Base-by-base conservation (phyloP, 768 basidiomycete genomes). In the Leccinum imitatum region DNA sequence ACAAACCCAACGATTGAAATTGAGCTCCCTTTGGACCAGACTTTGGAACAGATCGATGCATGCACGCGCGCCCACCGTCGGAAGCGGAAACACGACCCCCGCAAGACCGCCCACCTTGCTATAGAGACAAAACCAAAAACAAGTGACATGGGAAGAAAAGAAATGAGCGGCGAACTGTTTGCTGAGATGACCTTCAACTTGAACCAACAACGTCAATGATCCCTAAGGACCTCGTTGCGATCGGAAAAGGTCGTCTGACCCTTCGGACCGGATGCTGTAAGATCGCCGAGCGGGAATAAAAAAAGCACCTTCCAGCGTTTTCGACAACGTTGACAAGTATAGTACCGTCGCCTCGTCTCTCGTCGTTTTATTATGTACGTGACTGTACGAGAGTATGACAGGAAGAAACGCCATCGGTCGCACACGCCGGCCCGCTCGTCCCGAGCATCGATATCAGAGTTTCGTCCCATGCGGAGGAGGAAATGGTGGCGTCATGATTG, bases 401-500 rank as follows among this genome's bases (percentile, higher is more conserved):
- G 7, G 17, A 50, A 8, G 27, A n/a, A 25, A 25, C 9, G 27
- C 53, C 21, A 2, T 31, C 31, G 35, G 10, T 39, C 44, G 50
- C 50, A 54, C 60, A 48, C 57, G 37, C 25, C 47, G 58, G 44
- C 46, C 51, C 59, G 17, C 19, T 58, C 53, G 13, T 48, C 39
- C 57, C 44, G 51, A 52, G 15, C 23, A 11, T 65, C 51, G 75
- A 23, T 74, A 65, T 60, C 19, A 46, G 19, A 46, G 44, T 19
- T 75, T 73, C 23, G 72, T 73, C 31, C 72, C 72, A 63, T 71
- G 69, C 5, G 67, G 58, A 35, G 65, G 70, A 33, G 68, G 62
- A 51, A 75, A 73, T 0, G 72, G 63, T 0, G 69, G 73, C 3
- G 67, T 68, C 68, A 69, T 72, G 57, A 73, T 73, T 4, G 72